A percentile compares a stretch with the other conserved stretches of the same genome.
These are phyloP conservation scores for Mycena sanguinolenta DNA, from an alignment of 768 basidiomycete species.

Conservation along the genomic window DNA sequence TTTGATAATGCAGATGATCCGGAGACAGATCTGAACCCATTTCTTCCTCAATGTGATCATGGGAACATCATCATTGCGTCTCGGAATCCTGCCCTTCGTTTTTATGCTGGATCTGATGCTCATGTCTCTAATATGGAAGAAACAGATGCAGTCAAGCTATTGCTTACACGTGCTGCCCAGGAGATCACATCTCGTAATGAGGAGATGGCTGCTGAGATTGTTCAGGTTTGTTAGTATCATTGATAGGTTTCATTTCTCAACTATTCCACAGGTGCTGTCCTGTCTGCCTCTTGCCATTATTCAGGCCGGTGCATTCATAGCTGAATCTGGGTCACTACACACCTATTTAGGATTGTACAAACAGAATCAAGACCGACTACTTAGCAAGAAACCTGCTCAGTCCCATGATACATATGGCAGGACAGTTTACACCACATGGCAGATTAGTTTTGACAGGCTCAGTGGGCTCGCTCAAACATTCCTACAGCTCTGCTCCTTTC, in stretches of 20 bases:
- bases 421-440: too few relatives aligned
- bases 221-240: not conserved
- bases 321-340: not conserved
- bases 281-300: too few relatives aligned
- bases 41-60: slow-evolving; percentile 1
- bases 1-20: too few relatives aligned
- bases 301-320: slow-evolving; percentile 6
- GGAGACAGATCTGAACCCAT: slow-evolving; percentile 1
- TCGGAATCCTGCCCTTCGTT: slow-evolving; percentile 5
- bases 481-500: too few relatives aligned
- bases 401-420: too few relatives aligned
- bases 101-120: slow-evolving; percentile 4
- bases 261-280: too few relatives aligned
- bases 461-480: too few relatives aligned
- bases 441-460: too few relatives aligned
- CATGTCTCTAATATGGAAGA: too few relatives aligned
- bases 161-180: slow-evolving; percentile 9
- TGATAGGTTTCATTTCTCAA: not conserved
- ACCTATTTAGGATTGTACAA: not conserved
- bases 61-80: slow-evolving; percentile 13
- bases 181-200: not conserved
- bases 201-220: not conserved
- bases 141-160: too few relatives aligned
- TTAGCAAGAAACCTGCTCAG: too few relatives aligned
- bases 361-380: too few relatives aligned